phyloP scores from a whole-genome alignment of 2,329 filamentous ascomycete species.

The Epichloe amarillans region DNA sequence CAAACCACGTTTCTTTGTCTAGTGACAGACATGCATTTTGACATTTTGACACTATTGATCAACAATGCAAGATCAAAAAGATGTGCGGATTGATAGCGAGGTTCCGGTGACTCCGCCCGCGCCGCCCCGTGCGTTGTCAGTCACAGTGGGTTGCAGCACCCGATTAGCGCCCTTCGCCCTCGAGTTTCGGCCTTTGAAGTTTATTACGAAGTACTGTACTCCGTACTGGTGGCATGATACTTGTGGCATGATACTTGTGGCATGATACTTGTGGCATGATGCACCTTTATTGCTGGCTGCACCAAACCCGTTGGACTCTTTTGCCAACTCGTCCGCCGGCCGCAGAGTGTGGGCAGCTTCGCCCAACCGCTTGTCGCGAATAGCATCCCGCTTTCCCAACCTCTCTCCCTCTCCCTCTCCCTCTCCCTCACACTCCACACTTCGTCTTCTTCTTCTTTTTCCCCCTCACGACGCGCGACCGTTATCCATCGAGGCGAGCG shows the following conservation, averaged over 20 bases:
- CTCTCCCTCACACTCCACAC: not conserved
- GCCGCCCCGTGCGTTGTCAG: too few relatives aligned
- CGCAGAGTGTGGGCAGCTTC: not conserved
- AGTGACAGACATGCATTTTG: not conserved
- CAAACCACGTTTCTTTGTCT: too few relatives aligned
- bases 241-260: too few relatives aligned
- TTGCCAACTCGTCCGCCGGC: too few relatives aligned
- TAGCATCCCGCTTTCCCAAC: conserved; percentile 4
- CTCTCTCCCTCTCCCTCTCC: conserved; percentile 3
- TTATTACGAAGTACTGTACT: too few relatives aligned
- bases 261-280: too few relatives aligned
- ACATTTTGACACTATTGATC: not conserved
- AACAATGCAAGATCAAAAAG: not conserved
- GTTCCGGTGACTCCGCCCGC: too few relatives aligned
- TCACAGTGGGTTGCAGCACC: too few relatives aligned
- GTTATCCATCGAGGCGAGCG: not conserved
- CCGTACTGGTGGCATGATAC: too few relatives aligned
- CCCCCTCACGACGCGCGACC: not conserved
- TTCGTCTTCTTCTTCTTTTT: not conserved
- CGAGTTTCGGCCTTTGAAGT: too few relatives aligned
- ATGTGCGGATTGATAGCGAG: too few relatives aligned
- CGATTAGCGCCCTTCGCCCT: too few relatives aligned
- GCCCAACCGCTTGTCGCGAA: conserved; percentile 5
- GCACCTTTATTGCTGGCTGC: not conserved
- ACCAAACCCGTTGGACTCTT: not conserved